Conservation (phyloP, 306 rosid species). For the Pterocarpus macrocarpus region DNA sequence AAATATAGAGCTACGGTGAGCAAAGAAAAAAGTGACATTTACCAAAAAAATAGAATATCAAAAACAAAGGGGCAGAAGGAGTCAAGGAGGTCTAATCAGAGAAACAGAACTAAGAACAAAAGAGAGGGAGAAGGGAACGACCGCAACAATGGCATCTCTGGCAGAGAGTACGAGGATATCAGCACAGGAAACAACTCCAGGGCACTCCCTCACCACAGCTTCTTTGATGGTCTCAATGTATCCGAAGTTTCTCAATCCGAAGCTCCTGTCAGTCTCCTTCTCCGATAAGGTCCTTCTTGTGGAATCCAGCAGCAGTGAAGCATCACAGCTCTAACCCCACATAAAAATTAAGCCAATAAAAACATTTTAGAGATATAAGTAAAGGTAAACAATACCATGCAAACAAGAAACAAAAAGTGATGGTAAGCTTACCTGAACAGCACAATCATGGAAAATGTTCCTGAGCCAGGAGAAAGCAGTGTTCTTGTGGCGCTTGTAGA, state of each 20-base stretch:
- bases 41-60: too few relatives aligned
- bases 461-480: slow-evolving; percentile 99
- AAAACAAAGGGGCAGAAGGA: not conserved
- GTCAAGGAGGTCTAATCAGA: not conserved
- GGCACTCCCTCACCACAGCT: slow-evolving; percentile 95
- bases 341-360: not conserved
- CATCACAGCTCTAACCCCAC: slow-evolving; percentile 81
- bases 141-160: slow-evolving; percentile 91
- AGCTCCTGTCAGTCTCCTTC: slow-evolving; percentile 95
- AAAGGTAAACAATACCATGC: too few relatives aligned
- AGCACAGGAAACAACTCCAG: slow-evolving; percentile 93
- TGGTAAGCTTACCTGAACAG: slow-evolving; percentile 70
- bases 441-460: slow-evolving; percentile 97
- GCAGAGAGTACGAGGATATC: slow-evolving; percentile 93
- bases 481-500: slow-evolving; percentile 99
- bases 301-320: slow-evolving; percentile 90
- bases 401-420: too few relatives aligned
- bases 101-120: not conserved
- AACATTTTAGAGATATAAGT: too few relatives aligned
- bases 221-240: slow-evolving; percentile 94
- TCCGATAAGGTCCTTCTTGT: slow-evolving; percentile 90
- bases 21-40: too few relatives aligned
- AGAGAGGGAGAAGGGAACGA: slow-evolving; percentile 19
- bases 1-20: too few relatives aligned
- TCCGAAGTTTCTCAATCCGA: slow-evolving; percentile 94